Evolutionary conservation across 768 basidiomycete species (phyloP).

Genomic region (Paxillus ammoniavirescens): DNA sequence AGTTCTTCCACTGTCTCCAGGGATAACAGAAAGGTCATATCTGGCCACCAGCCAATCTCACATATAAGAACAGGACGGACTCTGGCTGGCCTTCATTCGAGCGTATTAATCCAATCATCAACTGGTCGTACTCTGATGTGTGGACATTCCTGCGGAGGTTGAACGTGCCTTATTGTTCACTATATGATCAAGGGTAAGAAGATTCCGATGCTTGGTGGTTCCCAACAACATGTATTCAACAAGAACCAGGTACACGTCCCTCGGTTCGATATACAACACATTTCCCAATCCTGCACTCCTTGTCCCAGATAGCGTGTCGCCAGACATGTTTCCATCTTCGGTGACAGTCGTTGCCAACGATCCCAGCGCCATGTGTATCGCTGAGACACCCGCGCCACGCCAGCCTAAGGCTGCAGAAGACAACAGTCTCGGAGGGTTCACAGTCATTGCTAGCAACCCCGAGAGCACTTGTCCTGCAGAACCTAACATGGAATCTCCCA

Average conservation of each 20-base stretch:
- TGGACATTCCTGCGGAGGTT: constrained; percentile 83
- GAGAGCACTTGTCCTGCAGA: constrained; percentile 17
- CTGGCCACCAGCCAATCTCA: constrained; percentile 57
- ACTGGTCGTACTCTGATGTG: constrained; percentile 89
- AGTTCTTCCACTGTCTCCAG: constrained; percentile 25
- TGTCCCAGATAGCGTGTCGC: constrained; percentile 13
- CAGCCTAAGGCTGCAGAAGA: background rate
- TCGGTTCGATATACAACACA: constrained; percentile 95
- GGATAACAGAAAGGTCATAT: background rate
- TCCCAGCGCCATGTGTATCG: constrained; percentile 16
- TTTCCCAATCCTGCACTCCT: constrained; percentile 85
- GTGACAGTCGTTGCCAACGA: constrained; percentile 21
- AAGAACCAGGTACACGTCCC: constrained; percentile 82
- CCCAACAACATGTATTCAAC: background rate
- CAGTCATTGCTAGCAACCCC: constrained; percentile 19
- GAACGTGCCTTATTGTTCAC: constrained; percentile 77
- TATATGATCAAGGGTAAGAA: constrained; percentile 90
- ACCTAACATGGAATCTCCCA: background rate
- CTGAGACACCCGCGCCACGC: constrained; percentile 5
- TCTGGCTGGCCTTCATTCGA: constrained; percentile 86
- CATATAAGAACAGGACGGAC: constrained; percentile 79
- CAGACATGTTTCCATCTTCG: constrained; percentile 16
- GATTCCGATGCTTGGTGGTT: background rate
- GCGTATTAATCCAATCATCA: constrained; percentile 92
- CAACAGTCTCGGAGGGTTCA: constrained; percentile 4